A percentile compares a stretch with the other conserved stretches of the same genome.
phyloP scores from a whole-genome alignment of 2,329 filamentous ascomycete genomes.

The Cyanodermella asteris region DNA sequence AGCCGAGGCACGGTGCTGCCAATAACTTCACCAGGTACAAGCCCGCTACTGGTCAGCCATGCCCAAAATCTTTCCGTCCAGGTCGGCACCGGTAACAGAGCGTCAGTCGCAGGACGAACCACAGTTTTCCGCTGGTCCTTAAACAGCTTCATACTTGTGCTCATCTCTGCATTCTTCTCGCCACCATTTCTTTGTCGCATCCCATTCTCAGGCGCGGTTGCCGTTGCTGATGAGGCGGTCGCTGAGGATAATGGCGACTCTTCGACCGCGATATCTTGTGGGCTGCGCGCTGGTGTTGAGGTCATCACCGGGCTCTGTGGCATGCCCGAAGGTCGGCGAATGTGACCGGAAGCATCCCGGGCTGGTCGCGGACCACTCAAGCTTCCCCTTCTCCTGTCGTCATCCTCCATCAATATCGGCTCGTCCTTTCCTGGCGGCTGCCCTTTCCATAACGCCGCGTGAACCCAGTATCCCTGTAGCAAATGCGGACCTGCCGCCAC shows the following conservation, averaged over 20 bases:
- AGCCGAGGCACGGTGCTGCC: conserved; percentile 52
- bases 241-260: conserved; percentile 5
- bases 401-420: conserved; percentile 24
- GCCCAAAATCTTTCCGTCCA: conserved; percentile 7
- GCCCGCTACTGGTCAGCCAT: conserved; percentile 3
- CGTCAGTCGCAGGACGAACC: conserved; percentile 7
- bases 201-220: conserved; percentile 5
- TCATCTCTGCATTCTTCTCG: conserved; percentile 4
- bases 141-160: conserved; percentile 7
- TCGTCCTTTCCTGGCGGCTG: conserved; percentile 42
- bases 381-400: conserved; percentile 2
- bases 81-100: conserved; percentile 7
- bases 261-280: conserved; percentile 6
- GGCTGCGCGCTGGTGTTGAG: conserved; percentile 3
- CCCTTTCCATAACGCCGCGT: conserved; percentile 47
- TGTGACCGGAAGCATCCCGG: conserved; percentile 3
- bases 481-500: conserved; percentile 48
- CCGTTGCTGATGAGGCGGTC: conserved; percentile 8
- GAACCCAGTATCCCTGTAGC: conserved; percentile 47
- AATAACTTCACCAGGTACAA: conserved; percentile 33
- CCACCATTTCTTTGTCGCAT: conserved; percentile 2
- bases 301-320: conserved; percentile 4
- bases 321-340: conserved; percentile 6
- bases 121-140: conserved; percentile 4
- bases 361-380: conserved; percentile 2